Evolutionary conservation across 768 basidiomycete genomes (phyloP).

Genomic region (Collybia sp.): DNA sequence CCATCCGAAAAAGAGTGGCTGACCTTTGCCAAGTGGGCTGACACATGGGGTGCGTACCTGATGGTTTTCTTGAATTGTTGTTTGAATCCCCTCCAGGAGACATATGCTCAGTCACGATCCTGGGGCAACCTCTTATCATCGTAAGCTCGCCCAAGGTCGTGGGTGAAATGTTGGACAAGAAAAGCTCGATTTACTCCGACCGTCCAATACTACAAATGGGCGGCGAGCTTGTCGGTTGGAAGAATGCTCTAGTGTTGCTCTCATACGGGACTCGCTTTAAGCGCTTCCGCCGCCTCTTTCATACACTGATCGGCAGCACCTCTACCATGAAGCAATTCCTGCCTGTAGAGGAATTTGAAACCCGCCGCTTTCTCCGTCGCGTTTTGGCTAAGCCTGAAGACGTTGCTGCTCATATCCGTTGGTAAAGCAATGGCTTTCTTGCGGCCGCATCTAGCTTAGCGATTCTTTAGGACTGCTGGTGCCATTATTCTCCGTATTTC

Average conservation of each 20-base stretch:
- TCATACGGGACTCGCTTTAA: slow-evolving; percentile 56
- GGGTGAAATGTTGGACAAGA: slow-evolving; percentile 60
- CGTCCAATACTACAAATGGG: slow-evolving; percentile 54
- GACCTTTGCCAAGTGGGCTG: slow-evolving; percentile 47
- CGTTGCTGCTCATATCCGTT: slow-evolving; percentile 39
- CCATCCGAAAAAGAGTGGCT: slow-evolving; percentile 45
- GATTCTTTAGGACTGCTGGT: slow-evolving; percentile 37
- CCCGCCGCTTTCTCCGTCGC: slow-evolving; percentile 40
- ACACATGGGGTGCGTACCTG: slow-evolving; percentile 39
- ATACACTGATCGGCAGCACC: slow-evolving; percentile 43
- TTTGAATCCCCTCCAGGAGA: slow-evolving; percentile 35
- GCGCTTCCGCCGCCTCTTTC: slow-evolving; percentile 47
- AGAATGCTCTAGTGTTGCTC: slow-evolving; percentile 48
- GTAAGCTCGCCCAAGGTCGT: slow-evolving; percentile 48
- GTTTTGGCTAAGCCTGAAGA: slow-evolving; percentile 44
- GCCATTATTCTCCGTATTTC: slow-evolving; percentile 48
- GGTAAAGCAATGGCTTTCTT: slow-evolving; percentile 27
- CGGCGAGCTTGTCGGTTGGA: slow-evolving; percentile 55
- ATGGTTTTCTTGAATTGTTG: background rate
- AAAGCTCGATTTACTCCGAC: slow-evolving; percentile 63
- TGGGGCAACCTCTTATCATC: slow-evolving; percentile 56
- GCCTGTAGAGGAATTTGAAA: slow-evolving; percentile 40
- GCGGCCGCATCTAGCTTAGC: slow-evolving; percentile 3
- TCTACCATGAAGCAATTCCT: slow-evolving; percentile 37
- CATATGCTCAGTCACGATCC: slow-evolving; percentile 53